phyloP scores from a whole-genome alignment of 192 early-diverging fungal genomes.

The Backusella tarrabulga region DNA sequence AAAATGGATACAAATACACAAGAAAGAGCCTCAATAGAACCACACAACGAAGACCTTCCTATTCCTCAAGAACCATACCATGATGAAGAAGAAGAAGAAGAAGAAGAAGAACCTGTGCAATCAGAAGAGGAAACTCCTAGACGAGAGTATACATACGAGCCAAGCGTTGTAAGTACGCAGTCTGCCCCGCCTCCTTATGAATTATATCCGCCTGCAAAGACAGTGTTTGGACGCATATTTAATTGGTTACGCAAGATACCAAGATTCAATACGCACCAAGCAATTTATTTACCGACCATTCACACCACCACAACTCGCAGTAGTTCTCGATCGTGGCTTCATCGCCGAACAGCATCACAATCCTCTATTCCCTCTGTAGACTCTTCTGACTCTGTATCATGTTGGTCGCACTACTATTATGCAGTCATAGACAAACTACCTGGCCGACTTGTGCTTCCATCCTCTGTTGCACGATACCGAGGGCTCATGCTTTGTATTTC shows the following conservation, averaged over 20 bases:
- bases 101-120: slow-evolving; percentile 7
- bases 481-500: slow-evolving; percentile 17
- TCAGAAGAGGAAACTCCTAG: slow-evolving; percentile 8
- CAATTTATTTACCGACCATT: slow-evolving; percentile 29
- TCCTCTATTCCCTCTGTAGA: slow-evolving; percentile 13
- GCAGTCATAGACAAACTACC: background rate
- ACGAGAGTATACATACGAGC: slow-evolving; percentile 10
- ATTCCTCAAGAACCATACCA: slow-evolving; percentile 6
- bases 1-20: background rate
- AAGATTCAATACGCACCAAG: slow-evolving; percentile 28
- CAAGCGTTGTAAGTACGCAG: slow-evolving; percentile 34
- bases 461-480: slow-evolving; percentile 11
- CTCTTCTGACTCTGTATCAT: background rate
- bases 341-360: slow-evolving; percentile 3
- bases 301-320: background rate
- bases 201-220: slow-evolving; percentile 31
- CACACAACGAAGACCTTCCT: background rate
- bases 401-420: slow-evolving; percentile 8
- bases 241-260: slow-evolving; percentile 38
- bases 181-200: slow-evolving; percentile 39
- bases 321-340: slow-evolving; percentile 3
- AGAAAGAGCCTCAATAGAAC: background rate
- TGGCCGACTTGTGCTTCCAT: background rate
- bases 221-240: slow-evolving; percentile 23
- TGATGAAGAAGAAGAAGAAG: slow-evolving; percentile 16